Conservation (phyloP, 139 green algal genomes). For the Haematococcus lacustris region DNA sequence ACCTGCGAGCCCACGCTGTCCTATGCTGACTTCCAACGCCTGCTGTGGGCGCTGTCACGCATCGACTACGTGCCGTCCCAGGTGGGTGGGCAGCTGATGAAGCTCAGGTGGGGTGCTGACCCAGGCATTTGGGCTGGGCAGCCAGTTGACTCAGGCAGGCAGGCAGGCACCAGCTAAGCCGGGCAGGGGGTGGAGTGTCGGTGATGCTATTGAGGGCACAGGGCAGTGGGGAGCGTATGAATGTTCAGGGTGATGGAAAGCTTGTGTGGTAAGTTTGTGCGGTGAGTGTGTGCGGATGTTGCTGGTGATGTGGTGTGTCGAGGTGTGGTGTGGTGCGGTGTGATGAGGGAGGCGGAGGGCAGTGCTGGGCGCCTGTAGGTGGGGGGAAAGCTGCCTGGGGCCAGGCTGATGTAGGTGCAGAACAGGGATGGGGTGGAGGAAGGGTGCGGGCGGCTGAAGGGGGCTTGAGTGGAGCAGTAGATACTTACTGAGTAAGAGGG, state of each 20-base stretch:
- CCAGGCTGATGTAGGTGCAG: too few relatives aligned
- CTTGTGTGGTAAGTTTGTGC: too few relatives aligned
- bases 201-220: background rate
- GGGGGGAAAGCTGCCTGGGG: too few relatives aligned
- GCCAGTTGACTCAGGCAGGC: background rate
- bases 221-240: background rate
- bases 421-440: too few relatives aligned
- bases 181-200: background rate
- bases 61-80: conserved; percentile 27
- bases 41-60: conserved; percentile 29
- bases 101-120: background rate
- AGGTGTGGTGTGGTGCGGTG: too few relatives aligned
- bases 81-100: background rate
- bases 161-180: background rate
- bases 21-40: conserved; percentile 22
- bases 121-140: background rate
- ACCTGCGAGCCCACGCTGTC: conserved; percentile 7
- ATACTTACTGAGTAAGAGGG: too few relatives aligned
- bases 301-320: too few relatives aligned
- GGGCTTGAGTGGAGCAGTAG: too few relatives aligned
- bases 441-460: too few relatives aligned
- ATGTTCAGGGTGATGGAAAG: background rate
- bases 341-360: too few relatives aligned
- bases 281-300: too few relatives aligned
- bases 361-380: too few relatives aligned